These are phyloP conservation scores for Phragmites australis DNA, from an alignment of 176 grass and related monocot genomes.

Conservation along the genomic window DNA sequence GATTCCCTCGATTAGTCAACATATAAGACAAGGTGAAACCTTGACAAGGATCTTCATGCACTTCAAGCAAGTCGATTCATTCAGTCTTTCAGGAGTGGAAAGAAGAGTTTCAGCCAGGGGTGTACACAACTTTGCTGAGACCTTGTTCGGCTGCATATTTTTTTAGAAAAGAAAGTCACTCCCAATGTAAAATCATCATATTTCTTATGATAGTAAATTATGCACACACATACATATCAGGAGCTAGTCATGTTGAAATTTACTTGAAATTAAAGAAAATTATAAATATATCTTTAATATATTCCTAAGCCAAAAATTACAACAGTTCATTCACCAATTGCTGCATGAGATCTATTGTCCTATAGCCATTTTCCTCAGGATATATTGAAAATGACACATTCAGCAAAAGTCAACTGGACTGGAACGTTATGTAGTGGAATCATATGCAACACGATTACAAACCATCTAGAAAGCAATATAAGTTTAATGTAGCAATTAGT, in stretches of 20 bases:
- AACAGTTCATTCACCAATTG: background rate
- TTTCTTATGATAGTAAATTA: background rate
- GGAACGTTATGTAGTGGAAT: no score
- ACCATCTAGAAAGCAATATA: no score
- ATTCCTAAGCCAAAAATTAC: background rate
- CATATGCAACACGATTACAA: no score
- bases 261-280: no score
- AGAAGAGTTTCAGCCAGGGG: constrained; percentile 33
- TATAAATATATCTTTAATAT: no score
- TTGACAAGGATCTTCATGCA: constrained; percentile 37
- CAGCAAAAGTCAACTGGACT: no score
- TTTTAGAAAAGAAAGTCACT: background rate
- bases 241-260: no score
- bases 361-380: background rate
- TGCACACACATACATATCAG: background rate
- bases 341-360: background rate
- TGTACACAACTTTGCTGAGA: constrained; percentile 23
- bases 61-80: constrained; percentile 35
- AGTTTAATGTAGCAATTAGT: background rate
- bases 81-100: constrained; percentile 21
- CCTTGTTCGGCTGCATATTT: constrained; percentile 28
- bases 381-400: no score
- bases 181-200: background rate
- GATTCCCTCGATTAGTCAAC: background rate
- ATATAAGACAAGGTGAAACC: constrained; percentile 9